A percentile compares a stretch with the other conserved stretches of the same genome.
phyloP scores from a whole-genome alignment of 2,329 filamentous ascomycete species.

The Pezicula carpinea region DNA sequence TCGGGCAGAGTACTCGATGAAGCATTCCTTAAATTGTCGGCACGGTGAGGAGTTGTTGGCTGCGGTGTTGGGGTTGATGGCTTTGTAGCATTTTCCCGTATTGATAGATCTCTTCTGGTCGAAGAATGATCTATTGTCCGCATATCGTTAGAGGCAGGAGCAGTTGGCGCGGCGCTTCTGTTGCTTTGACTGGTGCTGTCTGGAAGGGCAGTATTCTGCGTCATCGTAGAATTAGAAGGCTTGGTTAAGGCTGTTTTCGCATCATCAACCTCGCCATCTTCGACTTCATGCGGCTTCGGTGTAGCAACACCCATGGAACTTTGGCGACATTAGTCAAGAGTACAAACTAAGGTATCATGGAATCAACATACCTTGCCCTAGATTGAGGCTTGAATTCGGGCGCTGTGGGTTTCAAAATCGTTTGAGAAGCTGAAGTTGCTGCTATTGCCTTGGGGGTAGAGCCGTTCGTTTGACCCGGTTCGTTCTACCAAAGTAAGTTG shows the following conservation, averaged over 20 bases:
- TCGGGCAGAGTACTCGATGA: constrained; percentile 11
- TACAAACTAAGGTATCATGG: not conserved
- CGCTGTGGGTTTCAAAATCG: constrained; percentile 54
- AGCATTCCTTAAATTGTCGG: constrained; percentile 16
- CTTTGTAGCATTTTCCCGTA: constrained; percentile 23
- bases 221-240: not conserved
- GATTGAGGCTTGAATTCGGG: constrained; percentile 58
- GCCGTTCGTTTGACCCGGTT: constrained; percentile 12
- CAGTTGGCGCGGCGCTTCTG: constrained; percentile 3
- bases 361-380: constrained; percentile 25
- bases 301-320: constrained; percentile 29
- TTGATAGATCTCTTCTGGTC: constrained; percentile 21
- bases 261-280: constrained; percentile 72
- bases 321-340: constrained; percentile 28
- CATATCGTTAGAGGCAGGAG: constrained; percentile 11
- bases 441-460: constrained; percentile 2
- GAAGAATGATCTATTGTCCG: constrained; percentile 22
- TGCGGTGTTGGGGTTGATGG: constrained; percentile 13
- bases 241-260: constrained; percentile 31
- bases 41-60: constrained; percentile 16
- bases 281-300: constrained; percentile 42
- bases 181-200: not conserved
- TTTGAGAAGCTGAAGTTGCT: constrained; percentile 16
- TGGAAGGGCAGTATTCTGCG: constrained; percentile 2
- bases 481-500: constrained; percentile 26